These are phyloP conservation scores for Heterobasidion occidentale DNA, from an alignment of 1,284 basidiomycete species.

Conservation along the genomic window DNA sequence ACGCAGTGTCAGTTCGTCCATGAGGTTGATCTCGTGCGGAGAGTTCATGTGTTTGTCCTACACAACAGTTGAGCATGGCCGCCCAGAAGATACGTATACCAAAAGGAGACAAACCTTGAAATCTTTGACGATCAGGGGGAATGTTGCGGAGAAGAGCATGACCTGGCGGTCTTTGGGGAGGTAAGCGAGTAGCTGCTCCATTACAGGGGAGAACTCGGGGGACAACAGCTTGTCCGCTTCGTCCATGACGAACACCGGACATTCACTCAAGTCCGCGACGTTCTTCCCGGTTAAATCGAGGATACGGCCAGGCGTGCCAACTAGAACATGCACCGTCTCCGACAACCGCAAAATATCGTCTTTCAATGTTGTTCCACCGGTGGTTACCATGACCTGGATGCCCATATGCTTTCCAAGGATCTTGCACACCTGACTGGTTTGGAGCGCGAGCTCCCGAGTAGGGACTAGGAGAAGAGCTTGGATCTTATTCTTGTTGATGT, in stretches of 20 bases:
- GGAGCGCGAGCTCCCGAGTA: slow-evolving; percentile 90
- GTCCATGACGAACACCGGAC: slow-evolving; percentile 97
- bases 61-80: slow-evolving; percentile 1
- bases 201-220: slow-evolving; percentile 97
- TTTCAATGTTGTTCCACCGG: slow-evolving; percentile 95
- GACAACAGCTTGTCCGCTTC: slow-evolving; percentile 98
- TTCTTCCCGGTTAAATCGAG: slow-evolving; percentile 91
- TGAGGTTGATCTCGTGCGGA: slow-evolving; percentile 98
- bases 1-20: slow-evolving; percentile 98
- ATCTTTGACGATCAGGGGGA: slow-evolving; percentile 98
- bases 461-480: slow-evolving; percentile 93
- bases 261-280: slow-evolving; percentile 91
- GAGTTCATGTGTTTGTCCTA: slow-evolving; percentile 97
- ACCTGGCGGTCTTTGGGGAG: slow-evolving; percentile 88
- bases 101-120: slow-evolving; percentile 64
- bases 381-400: slow-evolving; percentile 98
- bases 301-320: slow-evolving; percentile 95
- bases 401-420: slow-evolving; percentile 94
- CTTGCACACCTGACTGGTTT: slow-evolving; percentile 98
- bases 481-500: slow-evolving; percentile 82
- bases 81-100: slow-evolving; percentile 2
- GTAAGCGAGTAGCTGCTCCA: slow-evolving; percentile 90
- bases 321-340: slow-evolving; percentile 91
- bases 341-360: slow-evolving; percentile 94
- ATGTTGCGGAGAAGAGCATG: slow-evolving; percentile 99